Evolutionary conservation across 345 rosid species (phyloP).

Genomic region (Raphanus raphanistrum): DNA sequence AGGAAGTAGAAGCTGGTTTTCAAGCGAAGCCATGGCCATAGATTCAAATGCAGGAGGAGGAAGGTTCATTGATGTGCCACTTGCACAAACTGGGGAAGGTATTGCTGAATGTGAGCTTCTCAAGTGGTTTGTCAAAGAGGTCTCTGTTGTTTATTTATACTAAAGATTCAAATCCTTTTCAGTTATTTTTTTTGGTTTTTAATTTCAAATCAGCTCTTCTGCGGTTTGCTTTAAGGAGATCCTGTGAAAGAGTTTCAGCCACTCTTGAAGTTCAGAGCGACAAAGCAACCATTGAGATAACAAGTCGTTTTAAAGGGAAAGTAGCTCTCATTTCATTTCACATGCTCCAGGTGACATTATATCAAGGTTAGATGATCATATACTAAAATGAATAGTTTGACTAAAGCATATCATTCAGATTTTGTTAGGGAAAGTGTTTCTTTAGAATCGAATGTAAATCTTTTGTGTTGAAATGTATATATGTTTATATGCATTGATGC

Average conservation of each 20-base stretch:
- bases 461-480: background rate
- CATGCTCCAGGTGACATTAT: conserved; percentile 79
- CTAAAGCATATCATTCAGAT: background rate
- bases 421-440: background rate
- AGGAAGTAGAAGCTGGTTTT: conserved; percentile 47
- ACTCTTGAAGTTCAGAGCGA: conserved; percentile 94
- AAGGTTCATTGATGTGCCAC: conserved; percentile 70
- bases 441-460: background rate
- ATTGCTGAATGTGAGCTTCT: conserved; percentile 96
- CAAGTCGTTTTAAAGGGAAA: conserved; percentile 92
- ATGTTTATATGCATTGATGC: background rate
- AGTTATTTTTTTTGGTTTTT: background rate
- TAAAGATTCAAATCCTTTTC: background rate
- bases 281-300: conserved; percentile 92
- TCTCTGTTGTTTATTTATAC: conserved; percentile 24
- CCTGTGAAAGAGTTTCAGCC: conserved; percentile 86
- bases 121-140: conserved; percentile 92
- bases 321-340: conserved; percentile 52
- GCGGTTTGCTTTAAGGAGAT: conserved; percentile 56
- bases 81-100: conserved; percentile 99
- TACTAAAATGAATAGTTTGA: background rate
- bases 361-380: conserved; percentile 59
- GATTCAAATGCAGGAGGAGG: conserved; percentile 39
- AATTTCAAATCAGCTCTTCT: background rate
- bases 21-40: conserved; percentile 56